Base-by-base conservation (phyloP, 2,329 filamentous ascomycete species). In the Alternaria alternata region DNA sequence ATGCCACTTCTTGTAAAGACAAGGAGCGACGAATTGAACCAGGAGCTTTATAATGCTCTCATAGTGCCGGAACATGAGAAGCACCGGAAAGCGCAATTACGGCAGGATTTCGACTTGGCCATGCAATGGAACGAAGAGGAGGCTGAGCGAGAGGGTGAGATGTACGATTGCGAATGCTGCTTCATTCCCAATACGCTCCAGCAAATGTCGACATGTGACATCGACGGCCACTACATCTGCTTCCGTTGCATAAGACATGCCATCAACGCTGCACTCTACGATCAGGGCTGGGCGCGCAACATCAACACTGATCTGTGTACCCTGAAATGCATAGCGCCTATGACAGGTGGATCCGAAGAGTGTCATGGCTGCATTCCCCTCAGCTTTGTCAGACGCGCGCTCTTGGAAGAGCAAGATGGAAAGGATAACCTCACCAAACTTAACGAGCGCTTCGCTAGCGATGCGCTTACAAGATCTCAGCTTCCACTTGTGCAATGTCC, bases 241-340 rank as follows among this genome's bases (percentile, higher is more conserved):
- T 89, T 94, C 78, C 87, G 87, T 46, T 98, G 95, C 78, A 89
- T 98, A 51, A 89, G 90, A 64, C 88, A 91, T 65, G 90, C 93
- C 11, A 86, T 94, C 60, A 91, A 90, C 51, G 94, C 98, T 75
- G 93, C 94, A 2, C 82, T 98, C 0, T 98, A 96, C 75, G 95
- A 95, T 0, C 95, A 98, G 77, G 92, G 92, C 53, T 97, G 94
- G 92, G 87, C 88, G 51, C 89, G 91, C 60, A 95, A 88, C 70
- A 90, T 97, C 68, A 86, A 95, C 73, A 79, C 87, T 28, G 85
- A 88, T 59, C 87, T 84, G 38, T 91, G 91, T 38, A 93, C 92
- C 0, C 83, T 98, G 54, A 88, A 87, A 62, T 98, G 95, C 75
- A 86, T 96, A n/a, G 92, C 94, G 1, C 89, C 92, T 0, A 86